Evolutionary conservation across 1,284 basidiomycete species (phyloP).

Genomic region (Papiliotrema flavescens): DNA sequence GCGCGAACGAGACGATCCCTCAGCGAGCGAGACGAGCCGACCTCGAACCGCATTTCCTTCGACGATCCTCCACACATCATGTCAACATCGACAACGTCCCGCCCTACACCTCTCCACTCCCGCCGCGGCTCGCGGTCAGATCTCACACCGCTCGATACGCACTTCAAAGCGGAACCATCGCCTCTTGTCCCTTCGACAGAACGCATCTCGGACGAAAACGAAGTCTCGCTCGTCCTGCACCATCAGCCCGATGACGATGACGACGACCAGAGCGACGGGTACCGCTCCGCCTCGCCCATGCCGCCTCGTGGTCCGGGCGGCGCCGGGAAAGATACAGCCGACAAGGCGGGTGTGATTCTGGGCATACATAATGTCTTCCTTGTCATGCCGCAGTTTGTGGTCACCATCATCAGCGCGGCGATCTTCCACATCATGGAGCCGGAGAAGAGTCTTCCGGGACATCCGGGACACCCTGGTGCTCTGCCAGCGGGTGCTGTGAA

Average conservation of each 20-base stretch:
- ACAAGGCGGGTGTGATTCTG: constrained; percentile 84
- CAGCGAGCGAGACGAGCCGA: background rate
- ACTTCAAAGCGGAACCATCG: background rate
- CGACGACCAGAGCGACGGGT: background rate
- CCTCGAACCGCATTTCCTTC: background rate
- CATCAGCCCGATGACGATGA: constrained; percentile 29
- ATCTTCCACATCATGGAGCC: constrained; percentile 53
- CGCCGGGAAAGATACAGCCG: constrained; percentile 53
- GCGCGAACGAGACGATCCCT: background rate
- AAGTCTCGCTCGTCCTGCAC: constrained; percentile 37
- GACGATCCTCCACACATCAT: background rate
- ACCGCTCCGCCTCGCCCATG: background rate
- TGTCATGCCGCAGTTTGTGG: constrained; percentile 60
- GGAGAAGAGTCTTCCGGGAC: constrained; percentile 17
- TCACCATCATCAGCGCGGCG: constrained; percentile 51
- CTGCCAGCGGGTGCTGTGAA: constrained; percentile 11
- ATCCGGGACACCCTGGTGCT: constrained; percentile 24
- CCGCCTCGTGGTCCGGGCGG: background rate
- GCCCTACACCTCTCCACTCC: constrained; percentile 8
- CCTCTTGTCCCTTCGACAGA: background rate
- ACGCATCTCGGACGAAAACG: constrained; percentile 9
- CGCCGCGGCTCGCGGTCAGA: constrained; percentile 10
- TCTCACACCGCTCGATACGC: background rate
- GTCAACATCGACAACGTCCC: background rate
- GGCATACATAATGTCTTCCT: constrained; percentile 90